Base-by-base conservation (phyloP, 306 rosid species). In the Elaeagnus macrophylla region DNA sequence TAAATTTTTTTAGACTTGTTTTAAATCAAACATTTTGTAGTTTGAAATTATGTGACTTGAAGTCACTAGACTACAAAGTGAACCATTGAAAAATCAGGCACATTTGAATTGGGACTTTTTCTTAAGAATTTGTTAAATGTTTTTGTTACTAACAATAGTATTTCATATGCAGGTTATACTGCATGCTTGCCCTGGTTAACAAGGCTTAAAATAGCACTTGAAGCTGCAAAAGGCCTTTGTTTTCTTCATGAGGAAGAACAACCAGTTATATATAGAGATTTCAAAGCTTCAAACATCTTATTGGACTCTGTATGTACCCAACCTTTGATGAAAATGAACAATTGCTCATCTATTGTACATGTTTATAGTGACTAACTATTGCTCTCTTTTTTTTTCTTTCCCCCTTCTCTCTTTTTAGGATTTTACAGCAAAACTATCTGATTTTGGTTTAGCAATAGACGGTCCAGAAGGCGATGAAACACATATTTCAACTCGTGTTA, bases 131-230 rank as follows among this genome's bases (percentile, higher is more conserved):
- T 25, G 32, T 25, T 25, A 25, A 25, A 3, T 25, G 32, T 25
- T 25, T 25, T 2, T 25, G 32, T 20, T 1, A 0, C 4, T 25
- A 25, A 25, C 0, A 25, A 1, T 25, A 2, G 32, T 25, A 25
- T 25, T 25, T 25, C 32, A 40, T 12, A 47, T 76, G 78, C 69
- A 87, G 99, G 85, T 43, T 82, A 84, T 53, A 56, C 82, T 40
- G 91, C 87, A 68, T 61, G 86, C 6, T 75, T 91, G 80, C 91
- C 88, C 13, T 91, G 99, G 99, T 70, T 91, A 59, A 81, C 86
- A 67, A 82, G 96, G 73, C 60, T 87, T 36, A 84, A 87, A 67
- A 79, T 91, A 57, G 96, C 96, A 60, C 56, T 79, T 73, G 96
- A 87, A 11, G 89, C 99, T 6, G 96, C 99, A 12, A 84, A 87